Conservation (phyloP, 805 yeast genomes). For the Wickerhamomyces xylosicus region DNA sequence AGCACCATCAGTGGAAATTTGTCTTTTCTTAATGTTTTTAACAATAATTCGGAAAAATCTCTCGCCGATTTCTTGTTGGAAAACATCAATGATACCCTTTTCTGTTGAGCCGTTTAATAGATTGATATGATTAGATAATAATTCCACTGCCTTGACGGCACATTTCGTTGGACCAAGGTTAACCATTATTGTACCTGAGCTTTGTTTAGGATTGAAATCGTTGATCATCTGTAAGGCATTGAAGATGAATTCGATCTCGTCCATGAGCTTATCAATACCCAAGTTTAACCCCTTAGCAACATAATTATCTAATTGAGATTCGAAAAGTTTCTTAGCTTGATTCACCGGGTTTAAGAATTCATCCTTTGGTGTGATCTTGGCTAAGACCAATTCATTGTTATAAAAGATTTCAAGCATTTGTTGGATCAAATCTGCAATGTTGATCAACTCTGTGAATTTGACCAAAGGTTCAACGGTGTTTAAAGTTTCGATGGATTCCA, state of each 20-base stretch:
- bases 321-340: constrained; percentile 73
- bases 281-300: constrained; percentile 90
- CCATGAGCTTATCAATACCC: constrained; percentile 84
- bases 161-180: constrained; percentile 49
- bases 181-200: constrained; percentile 5
- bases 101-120: constrained; percentile 77
- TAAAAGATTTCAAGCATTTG: constrained; percentile 90
- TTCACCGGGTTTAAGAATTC: constrained; percentile 74
- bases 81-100: constrained; percentile 79
- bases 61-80: constrained; percentile 89
- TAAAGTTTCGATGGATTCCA: constrained; percentile 21
- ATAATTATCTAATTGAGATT: constrained; percentile 69
- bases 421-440: constrained; percentile 83
- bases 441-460: constrained; percentile 82
- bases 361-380: constrained; percentile 54
- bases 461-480: constrained; percentile 70
- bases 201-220: constrained; percentile 47
- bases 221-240: constrained; percentile 44
- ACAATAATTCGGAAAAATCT: constrained; percentile 69
- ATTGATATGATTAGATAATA: constrained; percentile 62
- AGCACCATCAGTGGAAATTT: constrained; percentile 76
- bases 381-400: constrained; percentile 61
- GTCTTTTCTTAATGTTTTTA: constrained; percentile 63
- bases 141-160: constrained; percentile 48
- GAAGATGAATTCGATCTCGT: constrained; percentile 60